Evolutionary conservation across 768 basidiomycete genomes (phyloP).

Genomic region (Thelephora aurantiotincta): DNA sequence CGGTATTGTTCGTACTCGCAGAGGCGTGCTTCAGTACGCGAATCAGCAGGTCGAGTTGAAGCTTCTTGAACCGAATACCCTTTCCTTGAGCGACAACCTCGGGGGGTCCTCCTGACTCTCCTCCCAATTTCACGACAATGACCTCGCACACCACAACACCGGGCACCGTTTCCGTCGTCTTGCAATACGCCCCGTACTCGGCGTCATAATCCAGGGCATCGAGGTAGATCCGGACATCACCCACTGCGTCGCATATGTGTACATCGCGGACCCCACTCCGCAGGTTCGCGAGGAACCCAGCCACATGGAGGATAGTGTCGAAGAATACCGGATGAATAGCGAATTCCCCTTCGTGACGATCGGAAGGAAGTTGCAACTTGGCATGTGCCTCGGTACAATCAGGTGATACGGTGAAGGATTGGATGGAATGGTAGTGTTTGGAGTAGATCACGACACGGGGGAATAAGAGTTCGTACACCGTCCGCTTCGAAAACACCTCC

Average conservation of each 20-base stretch:
- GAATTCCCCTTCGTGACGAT: conserved; percentile 20
- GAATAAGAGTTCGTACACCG: conserved; percentile 53
- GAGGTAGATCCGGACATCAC: conserved; percentile 31
- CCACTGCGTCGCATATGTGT: conserved; percentile 49
- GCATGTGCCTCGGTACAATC: conserved; percentile 40
- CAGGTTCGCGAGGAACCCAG: conserved; percentile 58
- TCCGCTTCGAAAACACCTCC: conserved; percentile 41
- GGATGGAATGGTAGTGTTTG: conserved; percentile 40
- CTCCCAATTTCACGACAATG: conserved; percentile 27
- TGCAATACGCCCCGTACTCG: conserved; percentile 39
- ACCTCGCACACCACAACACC: conserved; percentile 33
- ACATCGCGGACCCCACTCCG: conserved; percentile 34
- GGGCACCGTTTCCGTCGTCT: conserved; percentile 24
- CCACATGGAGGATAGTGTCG: conserved; percentile 54
- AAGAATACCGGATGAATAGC: conserved; percentile 42
- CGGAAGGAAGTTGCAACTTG: conserved; percentile 25
- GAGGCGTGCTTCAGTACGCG: conserved; percentile 18
- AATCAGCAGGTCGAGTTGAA: conserved; percentile 35
- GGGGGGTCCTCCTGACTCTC: conserved; percentile 10
- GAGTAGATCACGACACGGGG: conserved; percentile 55
- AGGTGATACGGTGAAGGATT: conserved; percentile 33
- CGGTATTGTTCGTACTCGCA: not conserved
- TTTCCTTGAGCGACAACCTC: conserved; percentile 40
- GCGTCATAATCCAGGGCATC: conserved; percentile 24
- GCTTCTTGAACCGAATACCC: conserved; percentile 43